These are phyloP conservation scores for Aristolochia fimbriata DNA, from an alignment of 164 flowering plant genomes.

Conservation along the genomic window DNA sequence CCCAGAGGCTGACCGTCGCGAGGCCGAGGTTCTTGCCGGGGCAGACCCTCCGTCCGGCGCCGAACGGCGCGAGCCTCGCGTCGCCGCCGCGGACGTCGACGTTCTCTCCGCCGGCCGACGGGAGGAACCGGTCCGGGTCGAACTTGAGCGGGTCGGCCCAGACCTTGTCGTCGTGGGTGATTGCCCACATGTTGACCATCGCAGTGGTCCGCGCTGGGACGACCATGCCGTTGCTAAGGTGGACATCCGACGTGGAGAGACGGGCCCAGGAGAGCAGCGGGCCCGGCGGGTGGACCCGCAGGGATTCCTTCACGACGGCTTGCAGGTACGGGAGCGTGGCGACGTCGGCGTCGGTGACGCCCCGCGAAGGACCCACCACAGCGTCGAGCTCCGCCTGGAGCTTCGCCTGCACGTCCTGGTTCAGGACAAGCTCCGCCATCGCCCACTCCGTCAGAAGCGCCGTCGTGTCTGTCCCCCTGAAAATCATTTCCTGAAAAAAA, in stretches of 20 bases:
- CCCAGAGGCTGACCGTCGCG: constrained; percentile 38
- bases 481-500: constrained; percentile 41
- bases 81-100: constrained; percentile 42
- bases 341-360: constrained; percentile 26
- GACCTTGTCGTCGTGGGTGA: constrained; percentile 38
- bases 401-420: constrained; percentile 30
- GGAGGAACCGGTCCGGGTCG: constrained; percentile 40
- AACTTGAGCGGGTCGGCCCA: constrained; percentile 38
- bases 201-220: constrained; percentile 49
- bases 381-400: constrained; percentile 28
- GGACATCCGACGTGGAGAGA: constrained; percentile 36
- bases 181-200: constrained; percentile 83
- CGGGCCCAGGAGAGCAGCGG: constrained; percentile 51
- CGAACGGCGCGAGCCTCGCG: constrained; percentile 51
- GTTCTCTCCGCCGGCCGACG: constrained; percentile 19
- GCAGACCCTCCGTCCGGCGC: constrained; percentile 52
- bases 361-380: constrained; percentile 9
- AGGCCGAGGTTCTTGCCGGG: constrained; percentile 47
- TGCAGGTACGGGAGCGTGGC: constrained; percentile 28
- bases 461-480: constrained; percentile 48
- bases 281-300: constrained; percentile 48
- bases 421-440: constrained; percentile 35
- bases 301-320: constrained; percentile 38
- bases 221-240: constrained; percentile 39
- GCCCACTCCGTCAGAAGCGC: constrained; percentile 45